Conservation (phyloP, 306 rosid species). For the Cucurbita maxima region DNA sequence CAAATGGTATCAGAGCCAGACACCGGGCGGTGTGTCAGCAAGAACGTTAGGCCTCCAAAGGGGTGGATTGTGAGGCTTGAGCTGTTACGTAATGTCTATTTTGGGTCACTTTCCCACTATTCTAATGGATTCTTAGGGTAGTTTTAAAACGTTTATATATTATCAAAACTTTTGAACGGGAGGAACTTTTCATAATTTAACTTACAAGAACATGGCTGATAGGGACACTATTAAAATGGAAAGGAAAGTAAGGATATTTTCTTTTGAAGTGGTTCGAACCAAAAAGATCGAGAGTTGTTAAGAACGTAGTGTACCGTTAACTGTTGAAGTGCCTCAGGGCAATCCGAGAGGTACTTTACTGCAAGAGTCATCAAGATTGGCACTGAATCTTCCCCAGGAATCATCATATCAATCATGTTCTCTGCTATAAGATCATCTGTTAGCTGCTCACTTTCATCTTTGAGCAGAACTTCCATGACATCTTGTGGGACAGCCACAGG, state of each 20-base stretch:
- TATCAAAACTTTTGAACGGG: not conserved
- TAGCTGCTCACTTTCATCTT: slow-evolving; percentile 50
- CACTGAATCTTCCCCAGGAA: slow-evolving; percentile 97
- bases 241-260: not conserved
- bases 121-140: not conserved
- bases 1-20: no score
- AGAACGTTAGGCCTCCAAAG: no score
- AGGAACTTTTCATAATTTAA: not conserved
- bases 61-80: no score
- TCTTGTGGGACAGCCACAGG: slow-evolving; percentile 35
- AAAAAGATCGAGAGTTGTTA: not conserved
- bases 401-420: slow-evolving; percentile 95
- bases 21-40: no score
- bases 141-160: no score
- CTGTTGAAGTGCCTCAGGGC: slow-evolving; percentile 66
- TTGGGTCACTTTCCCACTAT: not conserved
- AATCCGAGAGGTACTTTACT: slow-evolving; percentile 68
- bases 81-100: no score
- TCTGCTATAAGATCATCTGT: slow-evolving; percentile 76
- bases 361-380: slow-evolving; percentile 88
- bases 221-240: not conserved
- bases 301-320: slow-evolving; percentile 33
- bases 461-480: slow-evolving; percentile 76
- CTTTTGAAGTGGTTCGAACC: not conserved
- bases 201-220: not conserved